Percentiles rank a stretch among this genome's conserved stretches.
Conservation (phyloP, 2,329 filamentous ascomycete genomes). For the Nothophoma quercina region DNA sequence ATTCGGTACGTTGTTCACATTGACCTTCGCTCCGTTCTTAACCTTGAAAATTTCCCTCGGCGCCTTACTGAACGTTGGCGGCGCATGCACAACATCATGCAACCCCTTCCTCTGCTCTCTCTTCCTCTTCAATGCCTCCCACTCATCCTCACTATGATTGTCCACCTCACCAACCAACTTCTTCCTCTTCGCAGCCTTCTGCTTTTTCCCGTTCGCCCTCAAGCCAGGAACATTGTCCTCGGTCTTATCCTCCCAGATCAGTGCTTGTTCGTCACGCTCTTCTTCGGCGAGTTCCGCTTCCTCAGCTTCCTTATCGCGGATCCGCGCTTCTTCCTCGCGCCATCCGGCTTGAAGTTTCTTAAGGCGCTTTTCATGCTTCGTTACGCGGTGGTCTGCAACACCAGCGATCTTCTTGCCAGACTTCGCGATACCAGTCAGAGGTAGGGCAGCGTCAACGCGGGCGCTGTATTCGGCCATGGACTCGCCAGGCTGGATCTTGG, state of each 20-base stretch:
- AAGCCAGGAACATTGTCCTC: conserved; percentile 63
- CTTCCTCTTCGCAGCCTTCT: conserved; percentile 59
- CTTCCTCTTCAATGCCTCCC: conserved; percentile 72
- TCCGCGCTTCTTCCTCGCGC: conserved; percentile 61
- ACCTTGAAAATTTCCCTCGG: conserved; percentile 71
- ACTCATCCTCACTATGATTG: conserved; percentile 75
- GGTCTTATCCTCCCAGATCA: conserved; percentile 69
- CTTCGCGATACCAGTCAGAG: conserved; percentile 70
- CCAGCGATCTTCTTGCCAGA: conserved; percentile 71
- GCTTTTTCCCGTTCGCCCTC: conserved; percentile 54
- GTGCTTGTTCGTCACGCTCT: conserved; percentile 68
- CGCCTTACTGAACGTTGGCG: conserved; percentile 73
- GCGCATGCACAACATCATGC: conserved; percentile 73
- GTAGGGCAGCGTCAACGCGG: conserved; percentile 84
- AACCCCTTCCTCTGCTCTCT: conserved; percentile 63
- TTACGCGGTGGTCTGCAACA: conserved; percentile 70
- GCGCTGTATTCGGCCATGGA: conserved; percentile 80
- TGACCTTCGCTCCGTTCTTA: conserved; percentile 68
- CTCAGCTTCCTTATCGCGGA: conserved; percentile 79
- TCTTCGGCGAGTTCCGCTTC: conserved; percentile 73
- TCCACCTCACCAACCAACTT: conserved; percentile 59
- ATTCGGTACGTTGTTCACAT: conserved; percentile 74
- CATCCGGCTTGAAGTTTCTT: conserved; percentile 65
- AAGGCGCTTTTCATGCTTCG: conserved; percentile 84
- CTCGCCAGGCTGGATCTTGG: conserved; percentile 79